Conservation (phyloP, 352 stramenopile genomes). For the Globisporangium megalacanthum region DNA sequence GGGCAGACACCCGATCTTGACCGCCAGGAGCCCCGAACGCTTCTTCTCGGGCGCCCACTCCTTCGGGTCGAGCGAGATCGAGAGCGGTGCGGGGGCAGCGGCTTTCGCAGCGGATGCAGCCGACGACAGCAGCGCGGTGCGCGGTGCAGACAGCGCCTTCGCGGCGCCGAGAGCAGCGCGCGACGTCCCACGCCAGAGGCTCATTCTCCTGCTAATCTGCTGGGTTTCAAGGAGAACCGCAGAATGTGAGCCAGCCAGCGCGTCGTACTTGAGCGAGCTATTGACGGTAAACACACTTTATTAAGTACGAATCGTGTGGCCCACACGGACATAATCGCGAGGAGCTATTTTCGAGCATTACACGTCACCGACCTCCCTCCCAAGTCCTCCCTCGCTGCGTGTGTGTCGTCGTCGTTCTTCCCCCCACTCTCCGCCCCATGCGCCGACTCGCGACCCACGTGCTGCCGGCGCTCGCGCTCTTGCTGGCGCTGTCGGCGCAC, state of each 20-base stretch:
- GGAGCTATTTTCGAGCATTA: no score
- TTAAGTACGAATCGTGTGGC: neutral
- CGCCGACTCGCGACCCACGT: conserved; percentile 5
- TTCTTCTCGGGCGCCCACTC: conserved; percentile 78
- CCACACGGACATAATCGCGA: neutral
- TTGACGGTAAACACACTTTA: neutral
- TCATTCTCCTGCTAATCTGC: conserved; percentile 5
- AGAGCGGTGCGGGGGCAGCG: neutral
- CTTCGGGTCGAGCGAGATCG: conserved; percentile 19
- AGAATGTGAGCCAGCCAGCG: neutral
- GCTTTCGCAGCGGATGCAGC: conserved; percentile 1
- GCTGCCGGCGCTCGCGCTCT: conserved; percentile 20
- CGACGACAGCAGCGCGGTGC: conserved; percentile 10
- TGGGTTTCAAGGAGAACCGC: neutral
- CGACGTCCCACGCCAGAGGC: conserved; percentile 1
- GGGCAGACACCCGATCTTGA: conserved; percentile 99
- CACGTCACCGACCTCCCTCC: no score
- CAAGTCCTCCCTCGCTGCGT: neutral
- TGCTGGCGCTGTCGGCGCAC: conserved; percentile 13
- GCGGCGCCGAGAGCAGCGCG: neutral
- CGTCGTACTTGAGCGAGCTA: neutral
- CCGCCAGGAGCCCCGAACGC: conserved; percentile 83
- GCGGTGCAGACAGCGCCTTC: conserved; percentile 12
- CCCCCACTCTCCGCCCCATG: neutral
- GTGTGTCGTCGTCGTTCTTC: neutral